Base-by-base conservation (phyloP, 2,329 filamentous ascomycete species). In the Colletotrichum lupini region DNA sequence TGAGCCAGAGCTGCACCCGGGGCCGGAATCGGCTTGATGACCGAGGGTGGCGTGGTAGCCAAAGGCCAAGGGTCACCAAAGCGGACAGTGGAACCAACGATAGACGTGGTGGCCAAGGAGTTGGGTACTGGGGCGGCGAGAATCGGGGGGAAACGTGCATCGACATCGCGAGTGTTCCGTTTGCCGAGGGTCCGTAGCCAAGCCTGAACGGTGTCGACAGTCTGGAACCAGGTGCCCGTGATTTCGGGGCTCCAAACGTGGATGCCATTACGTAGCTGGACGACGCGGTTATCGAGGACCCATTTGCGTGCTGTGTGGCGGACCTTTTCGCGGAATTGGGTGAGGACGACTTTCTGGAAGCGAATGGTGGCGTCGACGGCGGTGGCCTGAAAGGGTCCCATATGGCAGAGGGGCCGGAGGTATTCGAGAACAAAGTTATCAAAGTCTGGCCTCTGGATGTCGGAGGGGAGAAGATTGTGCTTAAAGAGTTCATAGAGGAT, bases 181-280 rank as follows among this genome's bases (percentile, higher is more conserved):
- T 62, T 52, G 59, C 59, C 37, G n/a, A 62, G 37, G 16, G 37
- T 62, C 9, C 37, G 59, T 12, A 62, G 37, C 59, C 37, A 62
- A 7, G 7, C 8, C 14, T 62, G 37, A 19, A 52, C 59, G 5
- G 24, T 9, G 22, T 62, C 37, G 16, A 62, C 59, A 26, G n/a
- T 62, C 22, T 22, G 24, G 24, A 62, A 62, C 59, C 32, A 62
- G 16, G 12, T n/a, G 3, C 11, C 6, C 7, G 59, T 62, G 59
- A 62, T 62, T 22, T 62, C 37, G 3, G 37, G 32, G 22, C 37
- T 62, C 59, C 59, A 62, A 8, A 26, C 16, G 59, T 62, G 49
- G 12, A 37, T 24, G 22, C 35, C 4, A 22, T 12, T 35, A 16
- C 35, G 22, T 22, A 11, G 19, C 5, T 26, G 35, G 26, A 62